Evolutionary conservation across 192 early-diverging fungal species (phyloP), one percentile per base, ranked within the genome.

Genomic region (Backusella parvicylindrica): DNA sequence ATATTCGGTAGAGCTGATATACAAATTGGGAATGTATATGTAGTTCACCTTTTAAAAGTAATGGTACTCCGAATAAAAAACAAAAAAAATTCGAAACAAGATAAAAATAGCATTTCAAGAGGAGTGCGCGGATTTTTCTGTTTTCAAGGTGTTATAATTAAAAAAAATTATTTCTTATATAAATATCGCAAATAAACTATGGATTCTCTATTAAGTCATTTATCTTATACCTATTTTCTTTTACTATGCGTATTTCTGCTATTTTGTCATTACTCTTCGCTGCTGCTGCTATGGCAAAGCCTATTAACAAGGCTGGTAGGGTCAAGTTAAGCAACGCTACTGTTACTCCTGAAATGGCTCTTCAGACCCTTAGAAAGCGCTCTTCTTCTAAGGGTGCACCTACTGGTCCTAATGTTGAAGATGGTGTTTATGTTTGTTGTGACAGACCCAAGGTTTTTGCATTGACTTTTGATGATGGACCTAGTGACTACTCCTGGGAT

Each of bases 391-490:
- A 13, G 9, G 53, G 23, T 13, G 53, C 23, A 60, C 53, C 53
- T 21, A 60, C 18, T 60, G 53, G 23, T 28, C 11, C 53, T 60
- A 60, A 60, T 28, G 53, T 60, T 28, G 12, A 60, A 2, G 7
- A 66, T 35, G 68, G 38, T 4, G 37, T 69, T 69, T 41, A 69
- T 30, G 23, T 50, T 60, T 23, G 15, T 28, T 72, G 70, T 33
- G 60, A 30, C 26, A 31, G 23, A 30, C 64, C 80, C 18, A 77
- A 82, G 15, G 66, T 76, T 1, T 88, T 86, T 67, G 85, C 88
- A 7, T 75, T 92, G 47, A 90, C 89, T 0, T 91, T 88, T 79
- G 92, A 93, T 73, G 92, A 82, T 60, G 81, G 81, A 2, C 81
- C 81, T 15, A 75, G 72, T 41, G 53, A 75, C 2, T 76, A 72